phyloP scores from a whole-genome alignment of 2,329 filamentous ascomycete genomes.

The Plectosphaerella plurivora region DNA sequence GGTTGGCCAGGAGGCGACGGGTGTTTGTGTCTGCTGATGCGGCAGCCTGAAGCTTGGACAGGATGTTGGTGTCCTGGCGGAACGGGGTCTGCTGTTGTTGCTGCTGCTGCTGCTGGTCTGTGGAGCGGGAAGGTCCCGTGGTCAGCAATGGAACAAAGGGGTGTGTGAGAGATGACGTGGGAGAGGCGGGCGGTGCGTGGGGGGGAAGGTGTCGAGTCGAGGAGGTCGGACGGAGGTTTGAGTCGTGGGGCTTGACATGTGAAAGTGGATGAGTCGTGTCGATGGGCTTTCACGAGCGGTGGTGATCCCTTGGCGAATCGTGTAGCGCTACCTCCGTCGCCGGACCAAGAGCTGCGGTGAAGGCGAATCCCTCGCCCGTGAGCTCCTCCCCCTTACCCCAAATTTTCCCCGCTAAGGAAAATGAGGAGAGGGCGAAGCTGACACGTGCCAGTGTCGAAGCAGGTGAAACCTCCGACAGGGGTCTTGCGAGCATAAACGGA shows the following conservation, averaged over 20 bases:
- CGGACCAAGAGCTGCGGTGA: background rate
- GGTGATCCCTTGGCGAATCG: conserved; percentile 1
- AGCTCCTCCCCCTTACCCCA: background rate
- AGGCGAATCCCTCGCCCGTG: background rate
- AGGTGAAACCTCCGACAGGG: background rate
- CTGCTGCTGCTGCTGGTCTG: too few relatives aligned
- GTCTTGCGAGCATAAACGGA: background rate
- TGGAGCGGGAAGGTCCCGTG: conserved; percentile 17
- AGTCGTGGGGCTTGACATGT: conserved; percentile 8
- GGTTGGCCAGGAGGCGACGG: conserved; percentile 11
- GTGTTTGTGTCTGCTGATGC: conserved; percentile 13
- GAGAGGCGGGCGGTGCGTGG: background rate
- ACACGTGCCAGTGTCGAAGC: background rate
- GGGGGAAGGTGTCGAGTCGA: background rate
- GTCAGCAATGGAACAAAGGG: conserved; percentile 18
- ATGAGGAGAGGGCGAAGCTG: background rate
- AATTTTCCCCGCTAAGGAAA: background rate
- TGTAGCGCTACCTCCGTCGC: background rate
- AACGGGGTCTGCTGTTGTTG: conserved; percentile 31
- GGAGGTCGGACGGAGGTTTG: background rate
- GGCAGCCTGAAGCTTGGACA: conserved; percentile 21
- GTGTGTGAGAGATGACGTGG: background rate
- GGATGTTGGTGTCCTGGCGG: conserved; percentile 24
- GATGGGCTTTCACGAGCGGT: conserved; percentile 1
- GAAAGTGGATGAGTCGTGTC: conserved; percentile 6